Percentiles rank a stretch among this genome's conserved stretches.
Conservation (phyloP, 192 early-diverging fungal genomes). For the Rhizophlyctis rosea region DNA sequence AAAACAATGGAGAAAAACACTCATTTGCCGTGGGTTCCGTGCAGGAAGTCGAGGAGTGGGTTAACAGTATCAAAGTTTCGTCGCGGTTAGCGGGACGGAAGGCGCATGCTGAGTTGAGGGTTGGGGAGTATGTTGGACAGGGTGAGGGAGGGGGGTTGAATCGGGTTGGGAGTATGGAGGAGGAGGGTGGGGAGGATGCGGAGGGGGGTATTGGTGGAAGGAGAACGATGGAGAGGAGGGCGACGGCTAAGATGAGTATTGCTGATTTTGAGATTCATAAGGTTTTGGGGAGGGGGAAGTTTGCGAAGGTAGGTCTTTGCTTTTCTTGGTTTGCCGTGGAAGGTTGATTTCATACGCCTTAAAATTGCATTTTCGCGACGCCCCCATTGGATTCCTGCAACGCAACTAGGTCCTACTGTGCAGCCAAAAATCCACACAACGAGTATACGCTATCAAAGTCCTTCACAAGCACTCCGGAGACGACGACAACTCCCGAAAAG, state of each 20-base stretch:
- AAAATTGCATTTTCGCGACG: slow-evolving; percentile 1
- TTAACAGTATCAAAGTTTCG: slow-evolving; percentile 29
- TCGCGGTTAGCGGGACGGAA: neutral
- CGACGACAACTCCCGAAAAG: slow-evolving; percentile 18
- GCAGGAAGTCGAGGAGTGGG: slow-evolving; percentile 33
- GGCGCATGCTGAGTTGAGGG: neutral
- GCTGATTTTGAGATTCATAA: slow-evolving; percentile 42
- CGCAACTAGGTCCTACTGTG: slow-evolving; percentile 37
- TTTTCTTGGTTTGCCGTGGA: neutral
- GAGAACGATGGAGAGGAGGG: neutral
- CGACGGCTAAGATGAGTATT: slow-evolving; percentile 24
- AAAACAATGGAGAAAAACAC: slow-evolving; percentile 24
- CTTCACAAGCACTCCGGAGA: slow-evolving; percentile 28
- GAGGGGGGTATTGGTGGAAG: neutral
- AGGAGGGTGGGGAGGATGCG: neutral
- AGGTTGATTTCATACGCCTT: neutral
- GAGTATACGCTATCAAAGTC: slow-evolving; percentile 54
- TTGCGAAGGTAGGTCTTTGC: slow-evolving; percentile 40
- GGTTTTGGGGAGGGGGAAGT: slow-evolving; percentile 46
- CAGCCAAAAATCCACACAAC: slow-evolving; percentile 41
- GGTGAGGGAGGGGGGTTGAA: slow-evolving; percentile 1
- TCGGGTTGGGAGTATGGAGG: neutral
- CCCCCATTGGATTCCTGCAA: neutral
- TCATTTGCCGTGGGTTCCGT: slow-evolving; percentile 15
- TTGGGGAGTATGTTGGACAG: neutral